These are phyloP conservation scores for Bromus sterilis DNA, from an alignment of 176 grass and related monocot genomes.

Conservation along the genomic window DNA sequence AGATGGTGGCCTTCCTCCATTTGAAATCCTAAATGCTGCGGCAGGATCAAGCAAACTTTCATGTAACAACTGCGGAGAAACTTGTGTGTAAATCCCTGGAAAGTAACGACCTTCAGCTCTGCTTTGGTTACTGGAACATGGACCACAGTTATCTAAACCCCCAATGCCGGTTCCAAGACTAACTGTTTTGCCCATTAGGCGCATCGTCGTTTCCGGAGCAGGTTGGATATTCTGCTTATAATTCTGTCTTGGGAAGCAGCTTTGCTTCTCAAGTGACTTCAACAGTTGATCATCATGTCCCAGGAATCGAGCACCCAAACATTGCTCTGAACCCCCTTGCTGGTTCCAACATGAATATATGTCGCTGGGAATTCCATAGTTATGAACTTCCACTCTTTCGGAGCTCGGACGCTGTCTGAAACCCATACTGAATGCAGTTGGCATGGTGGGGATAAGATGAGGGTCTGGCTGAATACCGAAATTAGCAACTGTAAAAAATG, in stretches of 20 bases:
- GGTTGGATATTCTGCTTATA: constrained; percentile 27
- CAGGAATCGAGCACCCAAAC: constrained; percentile 23
- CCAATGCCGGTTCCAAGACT: constrained; percentile 43
- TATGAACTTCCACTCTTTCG: constrained; percentile 44
- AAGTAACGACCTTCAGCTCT: constrained; percentile 24
- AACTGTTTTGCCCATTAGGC: constrained; percentile 91
- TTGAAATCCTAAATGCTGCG: constrained; percentile 17
- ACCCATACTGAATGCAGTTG: constrained; percentile 26
- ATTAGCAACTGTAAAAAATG: constrained; percentile 37
- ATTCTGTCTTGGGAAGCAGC: constrained; percentile 1
- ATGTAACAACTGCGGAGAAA: constrained; percentile 17
- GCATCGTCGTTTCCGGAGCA: constrained; percentile 52
- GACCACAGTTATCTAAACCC: constrained; percentile 28
- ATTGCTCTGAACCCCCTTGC: constrained; percentile 10
- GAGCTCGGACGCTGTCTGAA: constrained; percentile 45
- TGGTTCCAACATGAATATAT: constrained; percentile 11
- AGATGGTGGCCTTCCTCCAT: constrained; percentile 4
- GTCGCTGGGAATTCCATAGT: constrained; percentile 16
- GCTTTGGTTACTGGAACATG: constrained; percentile 32
- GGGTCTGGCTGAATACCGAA: constrained; percentile 38
- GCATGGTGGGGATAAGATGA: constrained; percentile 15
- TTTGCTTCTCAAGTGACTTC: constrained; percentile 25
- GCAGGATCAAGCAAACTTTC: neutral
- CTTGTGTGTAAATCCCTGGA: neutral
- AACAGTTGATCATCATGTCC: constrained; percentile 14